These are phyloP conservation scores for Sugiyamaella castrensis DNA, from an alignment of 1,139 yeast genomes.

Conservation along the genomic window DNA sequence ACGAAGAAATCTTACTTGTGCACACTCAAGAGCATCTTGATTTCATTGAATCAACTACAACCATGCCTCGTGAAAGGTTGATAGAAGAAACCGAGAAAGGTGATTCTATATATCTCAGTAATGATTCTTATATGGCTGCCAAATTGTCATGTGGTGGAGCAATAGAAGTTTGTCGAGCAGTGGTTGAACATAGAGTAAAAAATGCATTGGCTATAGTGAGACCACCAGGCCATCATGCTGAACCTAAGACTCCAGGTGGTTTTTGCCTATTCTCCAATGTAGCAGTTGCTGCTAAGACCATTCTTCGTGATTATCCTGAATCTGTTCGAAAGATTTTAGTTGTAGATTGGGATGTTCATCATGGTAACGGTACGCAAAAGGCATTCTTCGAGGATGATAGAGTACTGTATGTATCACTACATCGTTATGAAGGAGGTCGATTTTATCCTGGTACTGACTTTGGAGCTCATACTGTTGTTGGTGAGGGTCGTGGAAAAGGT, in stretches of 20 bases:
- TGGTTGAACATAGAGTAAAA: constrained; percentile 86
- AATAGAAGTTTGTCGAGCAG: constrained; percentile 94
- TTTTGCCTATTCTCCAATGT: constrained; percentile 95
- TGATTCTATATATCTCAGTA: constrained; percentile 92
- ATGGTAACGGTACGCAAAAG: constrained; percentile 97
- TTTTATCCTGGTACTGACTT: constrained; percentile 91
- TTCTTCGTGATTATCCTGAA: constrained; percentile 81
- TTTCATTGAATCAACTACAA: constrained; percentile 69
- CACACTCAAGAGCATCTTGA: constrained; percentile 80
- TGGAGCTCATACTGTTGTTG: constrained; percentile 76
- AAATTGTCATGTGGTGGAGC: constrained; percentile 95
- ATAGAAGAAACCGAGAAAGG: constrained; percentile 85
- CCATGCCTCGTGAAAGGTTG: constrained; percentile 74
- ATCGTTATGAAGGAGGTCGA: constrained; percentile 86
- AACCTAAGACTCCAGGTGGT: constrained; percentile 95
- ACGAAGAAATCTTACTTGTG: constrained; percentile 81
- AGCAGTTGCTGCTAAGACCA: constrained; percentile 92
- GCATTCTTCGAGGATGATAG: constrained; percentile 87
- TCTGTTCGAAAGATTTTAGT: constrained; percentile 79
- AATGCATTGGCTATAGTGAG: constrained; percentile 93
- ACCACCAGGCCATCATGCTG: constrained; percentile 99
- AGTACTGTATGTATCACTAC: constrained; percentile 85
- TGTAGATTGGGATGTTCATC: constrained; percentile 97
- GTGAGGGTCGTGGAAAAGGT: constrained; percentile 85
- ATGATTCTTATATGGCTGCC: constrained; percentile 85